Evolutionary conservation across 371 early-diverging fungal species (phyloP), one percentile per base, ranked within the genome.

Genomic region (Mucor circinelloides): DNA sequence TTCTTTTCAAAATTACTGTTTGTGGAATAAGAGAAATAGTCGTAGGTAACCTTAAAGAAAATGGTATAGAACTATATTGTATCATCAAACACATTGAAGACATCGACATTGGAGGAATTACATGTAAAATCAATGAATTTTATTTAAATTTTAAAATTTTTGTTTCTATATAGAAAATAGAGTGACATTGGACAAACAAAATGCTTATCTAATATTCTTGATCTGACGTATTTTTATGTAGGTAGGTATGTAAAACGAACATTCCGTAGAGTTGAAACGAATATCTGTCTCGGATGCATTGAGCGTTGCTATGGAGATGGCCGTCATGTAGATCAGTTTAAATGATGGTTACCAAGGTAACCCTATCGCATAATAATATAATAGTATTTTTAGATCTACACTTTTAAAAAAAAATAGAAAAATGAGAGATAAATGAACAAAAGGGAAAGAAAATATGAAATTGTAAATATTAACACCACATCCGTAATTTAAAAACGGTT

Each of bases 1-100:
- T 59, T 58, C 56, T 42, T 19, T 50, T n/a, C 9, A 31, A 58
- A 58, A 58, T 46, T 59, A 27, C 66, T 30, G 50, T 50, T 59
- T 60, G 10, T 12, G 50, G 40, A 36, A 21, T 6, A 58, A 52
- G 6, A 6, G 48, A 57, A n/a, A 30, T 32, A 57, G 42, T 50
- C 25, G 12, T 50, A 50, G 21, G 50, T 50, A 50, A 50, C 50
- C 50, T 9, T 25, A 8, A 21, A 50, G 21, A 23, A 50, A 36
- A 36, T 36, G 36, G 36, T 36, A 13, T 36, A 36, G 36, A 36
- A 13, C 13, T 4, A 3, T 2, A 10, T 2, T 36, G 36, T 36
- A 36, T 12, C 36, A 36, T 36, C 36, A 36, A 36, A 36, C 36
- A 13, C 36, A 36, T 36, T 36, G 36, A 13, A 13, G 1, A 13